Evolutionary conservation across 2,329 filamentous ascomycete species (phyloP), one percentile per base, ranked within the genome.

Genomic region (Colletotrichum sp.): DNA sequence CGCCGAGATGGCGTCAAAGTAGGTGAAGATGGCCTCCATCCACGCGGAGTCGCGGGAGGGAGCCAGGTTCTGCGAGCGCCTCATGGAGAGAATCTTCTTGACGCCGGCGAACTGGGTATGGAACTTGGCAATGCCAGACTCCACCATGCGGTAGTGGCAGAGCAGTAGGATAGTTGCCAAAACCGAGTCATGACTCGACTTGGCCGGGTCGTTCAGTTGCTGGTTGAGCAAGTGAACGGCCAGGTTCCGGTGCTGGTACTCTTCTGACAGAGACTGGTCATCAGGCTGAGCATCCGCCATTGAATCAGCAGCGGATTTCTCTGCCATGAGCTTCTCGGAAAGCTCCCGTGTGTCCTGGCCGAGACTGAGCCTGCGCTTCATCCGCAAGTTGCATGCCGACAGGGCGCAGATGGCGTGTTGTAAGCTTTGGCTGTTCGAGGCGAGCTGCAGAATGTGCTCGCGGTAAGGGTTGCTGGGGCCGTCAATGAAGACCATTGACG

Each of bases 21-120:
- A 98, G 39, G 95, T 97, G 82, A 98, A 98, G 79, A 98, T 92
- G 57, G 95, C 93, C 81, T 98, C 95, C 87, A 98, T 96, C 96
- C 96, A 98, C 15, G 93, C 92, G 75, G 95, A 94, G 76, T 96
- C 94, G 67, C 92, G 91, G 84, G 81, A 92, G 81, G 82, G 89
- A 85, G 82, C 91, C 71, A 85, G 86, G 1, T 87, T 85, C 26
- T 87, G 87, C 6, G 86, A 83, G 78, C 94, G 91, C 75, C 96
- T 91, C 86, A 98, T 91, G 6, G 93, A 91, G 13, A 98, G 90
- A 36, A 99, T 92, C 87, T 98, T 98, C 85, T 96, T 96, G 52
- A 98, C 96, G 1, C 96, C 96, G 1, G 95, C 95, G 81, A 98
- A 96, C 82, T 98, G 96, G 0, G 95, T 97, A 79, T 96, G 95